Evolutionary conservation across 1,139 yeast species (phyloP).

Genomic region (Sugiyamaella japonica): DNA sequence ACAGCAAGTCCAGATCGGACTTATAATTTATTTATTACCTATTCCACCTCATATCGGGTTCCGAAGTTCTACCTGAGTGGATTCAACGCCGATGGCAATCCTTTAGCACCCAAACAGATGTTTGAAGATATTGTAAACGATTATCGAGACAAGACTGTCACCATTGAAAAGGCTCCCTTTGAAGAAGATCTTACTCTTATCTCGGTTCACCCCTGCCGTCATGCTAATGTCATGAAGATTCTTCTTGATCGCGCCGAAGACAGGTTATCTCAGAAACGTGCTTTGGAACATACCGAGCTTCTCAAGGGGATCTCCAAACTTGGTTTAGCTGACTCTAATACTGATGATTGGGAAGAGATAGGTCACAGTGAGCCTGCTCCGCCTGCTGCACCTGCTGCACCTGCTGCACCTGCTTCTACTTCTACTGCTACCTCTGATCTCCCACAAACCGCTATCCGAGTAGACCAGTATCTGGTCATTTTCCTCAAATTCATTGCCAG

Average conservation of each 20-base stretch:
- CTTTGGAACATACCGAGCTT: slow-evolving; percentile 43
- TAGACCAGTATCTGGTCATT: slow-evolving; percentile 84
- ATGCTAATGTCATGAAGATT: slow-evolving; percentile 90
- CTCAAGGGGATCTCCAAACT: slow-evolving; percentile 46
- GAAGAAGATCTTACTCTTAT: slow-evolving; percentile 75
- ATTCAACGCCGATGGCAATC: slow-evolving; percentile 77
- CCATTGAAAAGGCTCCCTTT: slow-evolving; percentile 91
- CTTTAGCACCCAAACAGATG: slow-evolving; percentile 85
- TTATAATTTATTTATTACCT: slow-evolving; percentile 86
- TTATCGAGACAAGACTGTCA: slow-evolving; percentile 92
- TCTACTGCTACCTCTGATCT: slow-evolving; percentile 30
- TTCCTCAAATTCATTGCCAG: slow-evolving; percentile 93
- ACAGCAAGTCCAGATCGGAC: slow-evolving; percentile 53
- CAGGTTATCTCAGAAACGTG: slow-evolving; percentile 36
- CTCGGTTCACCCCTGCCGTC: slow-evolving; percentile 95
- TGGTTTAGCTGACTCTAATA: slow-evolving; percentile 45
- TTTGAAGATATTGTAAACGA: slow-evolving; percentile 91
- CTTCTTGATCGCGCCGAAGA: slow-evolving; percentile 67
- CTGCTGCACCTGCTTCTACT: too few species aligned
- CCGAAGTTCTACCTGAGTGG: slow-evolving; percentile 95
- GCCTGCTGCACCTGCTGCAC: too few species aligned
- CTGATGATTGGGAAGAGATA: slow-evolving; percentile 44
- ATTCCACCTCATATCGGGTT: slow-evolving; percentile 92
- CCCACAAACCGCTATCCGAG: slow-evolving; percentile 60
- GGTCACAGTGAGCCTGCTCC: slow-evolving; percentile 22